Conservation (phyloP, 1,284 basidiomycete species). For the Fomes fomentarius region DNA sequence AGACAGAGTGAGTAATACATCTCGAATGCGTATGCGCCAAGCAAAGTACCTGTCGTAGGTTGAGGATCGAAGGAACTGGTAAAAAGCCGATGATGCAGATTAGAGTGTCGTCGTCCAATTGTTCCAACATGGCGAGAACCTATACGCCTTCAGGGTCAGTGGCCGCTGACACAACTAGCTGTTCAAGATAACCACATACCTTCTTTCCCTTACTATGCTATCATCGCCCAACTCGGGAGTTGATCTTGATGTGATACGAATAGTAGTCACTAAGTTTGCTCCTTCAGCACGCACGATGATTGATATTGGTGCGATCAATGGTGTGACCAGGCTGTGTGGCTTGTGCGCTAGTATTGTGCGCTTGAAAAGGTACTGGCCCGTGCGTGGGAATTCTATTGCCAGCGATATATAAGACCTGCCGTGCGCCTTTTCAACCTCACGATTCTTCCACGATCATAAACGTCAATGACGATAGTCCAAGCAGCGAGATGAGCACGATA, state of each 20-base stretch:
- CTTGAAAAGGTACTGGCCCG: slow-evolving; percentile 9
- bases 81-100: slow-evolving; percentile 51
- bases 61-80: slow-evolving; percentile 48
- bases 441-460: slow-evolving; percentile 58
- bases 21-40: not conserved
- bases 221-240: too few species aligned
- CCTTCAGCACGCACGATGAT: too few species aligned
- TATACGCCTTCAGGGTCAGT: too few species aligned
- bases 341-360: not conserved
- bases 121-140: too few species aligned
- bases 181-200: too few species aligned
- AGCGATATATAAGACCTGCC: not conserved
- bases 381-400: slow-evolving; percentile 9
- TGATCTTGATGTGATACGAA: too few species aligned
- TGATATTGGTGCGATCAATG: too few species aligned
- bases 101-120: slow-evolving; percentile 50
- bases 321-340: too few species aligned
- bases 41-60: slow-evolving; percentile 47
- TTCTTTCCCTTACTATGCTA: too few species aligned
- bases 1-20: not conserved
- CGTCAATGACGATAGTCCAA: slow-evolving; percentile 46
- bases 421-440: slow-evolving; percentile 18
- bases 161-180: too few species aligned
- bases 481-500: slow-evolving; percentile 52
- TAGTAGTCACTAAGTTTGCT: too few species aligned